A percentile compares a stretch with the other conserved stretches of the same genome.
These are phyloP conservation scores for Candida yuanshanica DNA, from an alignment of 805 yeast species.

Conservation along the genomic window DNA sequence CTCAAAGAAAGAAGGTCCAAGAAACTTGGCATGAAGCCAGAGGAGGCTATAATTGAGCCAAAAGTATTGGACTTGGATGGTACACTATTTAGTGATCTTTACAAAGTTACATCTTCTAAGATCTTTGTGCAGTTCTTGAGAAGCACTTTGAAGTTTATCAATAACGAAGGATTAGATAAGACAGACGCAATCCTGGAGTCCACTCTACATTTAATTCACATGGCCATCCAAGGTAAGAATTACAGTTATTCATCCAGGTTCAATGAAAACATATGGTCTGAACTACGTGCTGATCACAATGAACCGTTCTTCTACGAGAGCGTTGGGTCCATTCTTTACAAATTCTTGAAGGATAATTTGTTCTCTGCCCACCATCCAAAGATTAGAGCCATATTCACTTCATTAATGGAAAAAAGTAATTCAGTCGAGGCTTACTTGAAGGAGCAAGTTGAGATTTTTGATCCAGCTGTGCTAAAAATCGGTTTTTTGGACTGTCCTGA, in stretches of 20 bases:
- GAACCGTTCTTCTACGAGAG: constrained; percentile 34
- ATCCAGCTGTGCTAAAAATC: constrained; percentile 12
- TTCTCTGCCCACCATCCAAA: constrained; percentile 45
- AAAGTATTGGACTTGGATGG: constrained; percentile 29
- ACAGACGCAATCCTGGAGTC: constrained; percentile 57
- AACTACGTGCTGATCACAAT: constrained; percentile 30
- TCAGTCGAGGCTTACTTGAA: constrained; percentile 25
- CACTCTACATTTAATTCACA: constrained; percentile 62
- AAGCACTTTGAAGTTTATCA: constrained; percentile 37
- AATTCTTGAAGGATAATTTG: constrained; percentile 34
- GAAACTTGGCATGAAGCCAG: constrained; percentile 30
- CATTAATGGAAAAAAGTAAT: constrained; percentile 25
- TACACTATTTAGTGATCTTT: constrained; percentile 39
- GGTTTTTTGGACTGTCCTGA: neutral
- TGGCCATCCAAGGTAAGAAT: constrained; percentile 37
- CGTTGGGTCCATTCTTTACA: constrained; percentile 34
- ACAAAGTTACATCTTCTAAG: constrained; percentile 45
- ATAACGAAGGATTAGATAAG: constrained; percentile 29
- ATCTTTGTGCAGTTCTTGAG: constrained; percentile 50
- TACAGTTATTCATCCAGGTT: constrained; percentile 23
- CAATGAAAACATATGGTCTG: constrained; percentile 31
- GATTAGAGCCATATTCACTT: constrained; percentile 47
- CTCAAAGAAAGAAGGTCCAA: constrained; percentile 47
- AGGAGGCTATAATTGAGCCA: constrained; percentile 57
- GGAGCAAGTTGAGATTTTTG: constrained; percentile 33